Evolutionary conservation across 306 rosid genomes (phyloP).

Genomic region (Vicia villosa): DNA sequence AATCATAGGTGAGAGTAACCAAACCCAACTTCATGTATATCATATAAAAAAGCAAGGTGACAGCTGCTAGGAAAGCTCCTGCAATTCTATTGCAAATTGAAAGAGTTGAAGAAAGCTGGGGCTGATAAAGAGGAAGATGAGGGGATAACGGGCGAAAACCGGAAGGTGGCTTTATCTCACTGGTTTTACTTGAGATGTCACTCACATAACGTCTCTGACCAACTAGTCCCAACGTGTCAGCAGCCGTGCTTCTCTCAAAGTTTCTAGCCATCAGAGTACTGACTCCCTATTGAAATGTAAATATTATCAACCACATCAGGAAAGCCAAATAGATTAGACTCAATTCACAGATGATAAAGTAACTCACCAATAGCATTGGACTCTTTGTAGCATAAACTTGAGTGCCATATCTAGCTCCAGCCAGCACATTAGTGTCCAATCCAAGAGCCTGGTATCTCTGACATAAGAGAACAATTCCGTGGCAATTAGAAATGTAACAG

Average conservation of each 20-base stretch:
- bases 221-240: slow-evolving; percentile 66
- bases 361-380: slow-evolving; percentile 81
- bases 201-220: slow-evolving; percentile 72
- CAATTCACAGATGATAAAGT: slow-evolving; percentile 11
- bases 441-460: slow-evolving; percentile 72
- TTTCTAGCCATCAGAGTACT: slow-evolving; percentile 78
- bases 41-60: slow-evolving; percentile 39
- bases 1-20: slow-evolving; percentile 44
- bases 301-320: slow-evolving; percentile 8
- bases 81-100: slow-evolving; percentile 53
- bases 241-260: slow-evolving; percentile 69
- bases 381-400: slow-evolving; percentile 73
- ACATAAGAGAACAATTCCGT: slow-evolving; percentile 37
- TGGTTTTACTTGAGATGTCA: slow-evolving; percentile 56
- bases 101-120: slow-evolving; percentile 47
- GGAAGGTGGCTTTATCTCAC: slow-evolving; percentile 53
- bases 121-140: slow-evolving; percentile 57
- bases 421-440: slow-evolving; percentile 60
- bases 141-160: slow-evolving; percentile 56
- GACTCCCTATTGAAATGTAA: slow-evolving; percentile 59
- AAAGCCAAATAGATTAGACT: slow-evolving; percentile 25
- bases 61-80: slow-evolving; percentile 37
- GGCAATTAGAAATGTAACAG: slow-evolving; percentile 24
- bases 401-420: slow-evolving; percentile 76
- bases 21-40: slow-evolving; percentile 40